Conservation (phyloP, 306 rosid genomes). For the Purshia tridentata region DNA sequence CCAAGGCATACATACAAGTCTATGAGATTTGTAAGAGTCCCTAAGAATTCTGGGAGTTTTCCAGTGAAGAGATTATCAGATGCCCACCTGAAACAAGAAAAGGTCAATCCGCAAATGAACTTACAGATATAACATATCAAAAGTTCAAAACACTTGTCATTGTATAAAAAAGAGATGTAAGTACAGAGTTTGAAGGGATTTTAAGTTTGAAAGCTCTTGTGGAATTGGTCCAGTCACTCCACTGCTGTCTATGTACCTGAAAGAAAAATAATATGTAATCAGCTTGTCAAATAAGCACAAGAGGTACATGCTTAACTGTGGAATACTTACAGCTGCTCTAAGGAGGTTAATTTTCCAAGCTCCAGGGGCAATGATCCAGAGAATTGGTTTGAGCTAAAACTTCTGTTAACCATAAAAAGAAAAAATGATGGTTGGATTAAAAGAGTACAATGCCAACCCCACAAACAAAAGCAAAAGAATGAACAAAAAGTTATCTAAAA, state of each 20-base stretch:
- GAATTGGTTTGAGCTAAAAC: conserved; percentile 40
- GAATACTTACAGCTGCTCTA: conserved; percentile 33
- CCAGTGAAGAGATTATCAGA: conserved; percentile 45
- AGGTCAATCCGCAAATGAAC: neutral
- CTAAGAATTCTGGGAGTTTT: conserved; percentile 39
- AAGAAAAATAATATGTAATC: neutral
- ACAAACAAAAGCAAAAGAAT: neutral
- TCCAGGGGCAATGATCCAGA: conserved; percentile 28
- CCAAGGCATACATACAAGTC: conserved; percentile 33
- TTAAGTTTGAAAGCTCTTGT: conserved; percentile 36
- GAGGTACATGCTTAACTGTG: neutral
- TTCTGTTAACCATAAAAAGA: conserved; percentile 16
- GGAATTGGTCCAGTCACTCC: conserved; percentile 43
- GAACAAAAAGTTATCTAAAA: neutral
- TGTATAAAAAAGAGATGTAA: neutral
- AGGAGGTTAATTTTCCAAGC: conserved; percentile 30
- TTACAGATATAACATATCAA: neutral
- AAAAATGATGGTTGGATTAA: neutral
- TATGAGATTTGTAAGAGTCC: conserved; percentile 28
- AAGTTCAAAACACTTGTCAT: neutral
- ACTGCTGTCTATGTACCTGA: conserved; percentile 47
- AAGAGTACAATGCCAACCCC: neutral
- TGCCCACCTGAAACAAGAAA: conserved; percentile 36
- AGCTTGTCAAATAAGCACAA: neutral
- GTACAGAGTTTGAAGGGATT: conserved; percentile 36